Evolutionary conservation across 2,329 filamentous ascomycete genomes (phyloP), one percentile per base, ranked within the genome.

Genomic region (Proliferodiscus dingleyae): DNA sequence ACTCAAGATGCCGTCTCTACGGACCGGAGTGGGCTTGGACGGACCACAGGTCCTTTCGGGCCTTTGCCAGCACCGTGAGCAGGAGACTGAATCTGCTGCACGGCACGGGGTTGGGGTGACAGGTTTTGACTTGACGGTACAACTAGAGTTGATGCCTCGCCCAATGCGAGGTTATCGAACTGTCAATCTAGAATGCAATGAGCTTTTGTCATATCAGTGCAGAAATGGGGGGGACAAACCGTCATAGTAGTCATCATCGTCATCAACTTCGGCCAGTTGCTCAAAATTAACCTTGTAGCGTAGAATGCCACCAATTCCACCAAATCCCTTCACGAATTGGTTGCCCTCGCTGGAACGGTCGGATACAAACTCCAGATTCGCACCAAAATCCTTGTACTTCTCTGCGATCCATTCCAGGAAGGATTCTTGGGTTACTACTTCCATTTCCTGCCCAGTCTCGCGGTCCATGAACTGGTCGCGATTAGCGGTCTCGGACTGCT

Each of bases 241-340:
- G 68, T 87, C 83, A 72, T 91, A 89, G 75, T 95, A 96, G 68
- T 97, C 91, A 70, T 90, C 86, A 67, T 93, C 87, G 68, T 95
- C 90, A 64, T 86, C 82, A 64, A 86, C 78, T 68, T 97, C 93
- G 69, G 85, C 86, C 70, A 98, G 80, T 71, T 98, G 94, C 73
- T 98, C 94, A 73, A 98, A 98, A 77, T 98, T 98, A 77, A 98
- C 89, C 77, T 96, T 96, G 83, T 98, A 98, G 61, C 93, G 89
- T 66, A 98, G 82, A 64, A 98, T 85, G 55, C 91, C 91, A 58
- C 93, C 93, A 61, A 98, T 95, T 65, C 93, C 93, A 83, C 93
- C 93, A 65, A 98, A 98, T 54, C 93, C 93, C 76, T 96, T 97
- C 64, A 98, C 93, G 71, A 98, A 98, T 75, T 98, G 93, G 73